Base-by-base conservation (phyloP, 768 basidiomycete species). In the Lentinula boryana region DNA sequence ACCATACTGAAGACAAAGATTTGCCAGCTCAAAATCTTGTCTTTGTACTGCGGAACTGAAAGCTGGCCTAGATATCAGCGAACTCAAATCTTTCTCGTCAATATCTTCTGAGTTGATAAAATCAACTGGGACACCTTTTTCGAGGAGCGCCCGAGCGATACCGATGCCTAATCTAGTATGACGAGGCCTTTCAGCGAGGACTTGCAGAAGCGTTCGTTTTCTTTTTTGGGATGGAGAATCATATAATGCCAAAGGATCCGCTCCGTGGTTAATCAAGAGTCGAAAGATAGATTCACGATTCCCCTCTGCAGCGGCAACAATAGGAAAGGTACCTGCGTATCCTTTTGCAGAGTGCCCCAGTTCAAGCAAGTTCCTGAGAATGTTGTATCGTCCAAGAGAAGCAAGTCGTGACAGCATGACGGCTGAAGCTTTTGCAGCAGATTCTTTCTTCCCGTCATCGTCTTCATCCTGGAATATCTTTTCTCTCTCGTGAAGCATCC, bases 11-110 rank as follows among this genome's bases (percentile, higher is more conserved):
- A 56, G 15, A 9, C 58, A 50, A 6, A 60, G n/a, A 32, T 60
- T 59, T 32, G 59, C 62, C 12, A 63, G 54, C n/a, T 56, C 58
- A 27, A 63, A 63, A 38, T 60, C 32, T 41, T 63, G 62, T 18
- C 53, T 35, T 56, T 27, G 59, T 6, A 60, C 62, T 23, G 62
- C 59, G 15, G 53, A 60, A n/a, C 41, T 46, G 21, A 60, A 56
- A 21, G 58, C 62, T n/a, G 62, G 60, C 12, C 48, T 27, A 16
- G 51, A 21, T 31, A 32, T 10, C 4, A 23, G 27, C 27, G 27
- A 27, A 27, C 27, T 18, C 15, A 31, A 5, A 31, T 43, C 31
- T 23, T 33, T 15, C 16, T 13, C 6, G 4, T 16, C 16, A 6
- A 18, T 15, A 33, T 31, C 12, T 38, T 60, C 59, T 5, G 35